A percentile compares a stretch with the other conserved stretches of the same genome.
phyloP scores from a whole-genome alignment of 2,329 filamentous ascomycete genomes.

The Exophiala alcalophila region DNA sequence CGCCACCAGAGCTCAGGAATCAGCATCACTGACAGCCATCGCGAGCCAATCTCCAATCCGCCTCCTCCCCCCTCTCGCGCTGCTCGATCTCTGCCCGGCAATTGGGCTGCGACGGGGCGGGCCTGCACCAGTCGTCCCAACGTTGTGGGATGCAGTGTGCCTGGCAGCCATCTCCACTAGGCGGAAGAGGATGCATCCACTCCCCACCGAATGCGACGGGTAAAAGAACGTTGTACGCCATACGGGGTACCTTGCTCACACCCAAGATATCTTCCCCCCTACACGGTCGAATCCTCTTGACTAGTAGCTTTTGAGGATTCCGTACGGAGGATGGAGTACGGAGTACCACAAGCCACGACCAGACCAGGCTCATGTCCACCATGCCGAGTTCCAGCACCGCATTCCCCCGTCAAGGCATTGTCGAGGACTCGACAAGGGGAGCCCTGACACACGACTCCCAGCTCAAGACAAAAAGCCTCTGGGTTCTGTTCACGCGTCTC shows the following conservation, averaged over 20 bases:
- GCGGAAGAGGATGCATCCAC: constrained; percentile 8
- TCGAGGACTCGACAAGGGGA: constrained; percentile 15
- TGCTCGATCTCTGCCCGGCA: not conserved
- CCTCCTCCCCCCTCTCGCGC: constrained; percentile 10
- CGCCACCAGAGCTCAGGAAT: constrained; percentile 10
- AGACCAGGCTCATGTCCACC: constrained; percentile 9
- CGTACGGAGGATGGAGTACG: no score
- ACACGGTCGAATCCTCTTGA: constrained; percentile 12
- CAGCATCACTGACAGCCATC: no score
- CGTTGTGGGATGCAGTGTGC: no score
- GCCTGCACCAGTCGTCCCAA: no score
- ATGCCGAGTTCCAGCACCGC: constrained; percentile 16
- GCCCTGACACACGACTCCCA: constrained; percentile 20
- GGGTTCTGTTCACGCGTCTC: constrained; percentile 13
- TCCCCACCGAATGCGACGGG: constrained; percentile 5
- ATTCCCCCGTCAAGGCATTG: constrained; percentile 18
- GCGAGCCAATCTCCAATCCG: no score
- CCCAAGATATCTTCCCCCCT: constrained; percentile 15
- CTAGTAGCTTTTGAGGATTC: no score
- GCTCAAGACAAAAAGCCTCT: constrained; percentile 15
- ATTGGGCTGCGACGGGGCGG: constrained; percentile 10
- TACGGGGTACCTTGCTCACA: constrained; percentile 13
- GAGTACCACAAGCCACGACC: no score
- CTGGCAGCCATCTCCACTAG: constrained; percentile 13
- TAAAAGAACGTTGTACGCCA: constrained; percentile 16